These are phyloP conservation scores for Euclidium syriacum DNA, from an alignment of 345 rosid genomes.

Conservation along the genomic window DNA sequence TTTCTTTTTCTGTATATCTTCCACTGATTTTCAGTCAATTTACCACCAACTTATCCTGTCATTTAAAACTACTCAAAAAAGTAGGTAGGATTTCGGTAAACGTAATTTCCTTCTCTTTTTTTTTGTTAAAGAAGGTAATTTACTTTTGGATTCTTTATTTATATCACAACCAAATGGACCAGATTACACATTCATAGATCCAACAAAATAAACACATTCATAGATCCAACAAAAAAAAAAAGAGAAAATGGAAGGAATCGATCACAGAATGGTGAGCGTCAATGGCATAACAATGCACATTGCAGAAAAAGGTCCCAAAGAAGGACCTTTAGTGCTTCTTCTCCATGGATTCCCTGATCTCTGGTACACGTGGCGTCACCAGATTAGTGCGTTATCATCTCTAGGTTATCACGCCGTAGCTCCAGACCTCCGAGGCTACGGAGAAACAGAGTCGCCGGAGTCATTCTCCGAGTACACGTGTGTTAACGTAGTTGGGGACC, in stretches of 20 bases:
- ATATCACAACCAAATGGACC: not conserved
- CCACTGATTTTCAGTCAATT: not conserved
- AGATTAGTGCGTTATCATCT: constrained; percentile 49
- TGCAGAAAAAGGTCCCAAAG: constrained; percentile 58
- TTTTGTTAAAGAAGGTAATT: not conserved
- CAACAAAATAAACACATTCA: not conserved
- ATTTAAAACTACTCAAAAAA: not conserved
- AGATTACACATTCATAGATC: not conserved
- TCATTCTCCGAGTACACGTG: constrained; percentile 47
- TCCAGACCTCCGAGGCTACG: constrained; percentile 80
- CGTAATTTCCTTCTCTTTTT: not conserved
- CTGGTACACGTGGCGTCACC: constrained; percentile 93
- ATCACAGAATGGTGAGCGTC: constrained; percentile 45
- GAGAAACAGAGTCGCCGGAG: constrained; percentile 54
- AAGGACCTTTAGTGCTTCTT: constrained; percentile 51
- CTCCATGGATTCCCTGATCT: constrained; percentile 86
- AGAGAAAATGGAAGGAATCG: constrained; percentile 42
- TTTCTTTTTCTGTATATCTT: no score
- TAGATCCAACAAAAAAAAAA: not conserved
- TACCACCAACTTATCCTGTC: not conserved
- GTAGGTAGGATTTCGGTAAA: not conserved
- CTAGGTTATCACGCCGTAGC: constrained; percentile 63
- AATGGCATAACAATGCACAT: constrained; percentile 75
- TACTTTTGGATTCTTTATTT: not conserved
- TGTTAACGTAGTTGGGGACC: constrained; percentile 56